These are phyloP conservation scores for Musa balbisiana DNA, from an alignment of 202 grass and related monocot genomes.

Conservation along the genomic window DNA sequence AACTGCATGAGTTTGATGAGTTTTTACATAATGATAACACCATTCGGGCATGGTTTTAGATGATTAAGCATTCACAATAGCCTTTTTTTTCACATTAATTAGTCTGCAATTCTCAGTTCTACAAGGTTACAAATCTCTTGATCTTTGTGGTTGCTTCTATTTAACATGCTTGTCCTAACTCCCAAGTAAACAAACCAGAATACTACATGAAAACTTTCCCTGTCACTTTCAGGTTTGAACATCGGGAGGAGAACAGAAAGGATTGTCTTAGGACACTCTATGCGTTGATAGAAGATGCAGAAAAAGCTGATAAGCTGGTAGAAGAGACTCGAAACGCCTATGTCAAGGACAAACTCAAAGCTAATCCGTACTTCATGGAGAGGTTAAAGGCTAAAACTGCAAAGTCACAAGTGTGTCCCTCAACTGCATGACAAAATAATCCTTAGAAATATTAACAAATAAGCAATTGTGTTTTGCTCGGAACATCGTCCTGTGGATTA, in stretches of 20 bases:
- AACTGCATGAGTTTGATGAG: too few relatives aligned
- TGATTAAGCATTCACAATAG: too few relatives aligned
- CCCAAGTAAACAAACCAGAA: not conserved
- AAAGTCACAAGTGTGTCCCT: constrained; percentile 38
- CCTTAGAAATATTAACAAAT: not conserved
- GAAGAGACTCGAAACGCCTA: constrained; percentile 51
- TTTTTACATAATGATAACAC: too few relatives aligned
- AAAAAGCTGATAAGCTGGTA: constrained; percentile 57
- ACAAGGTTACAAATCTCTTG: too few relatives aligned
- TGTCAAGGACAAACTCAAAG: constrained; percentile 60
- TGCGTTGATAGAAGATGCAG: constrained; percentile 56
- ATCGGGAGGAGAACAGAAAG: constrained; percentile 93
- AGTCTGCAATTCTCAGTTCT: too few relatives aligned
- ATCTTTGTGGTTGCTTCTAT: too few relatives aligned
- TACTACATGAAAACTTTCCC: not conserved
- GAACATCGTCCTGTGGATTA: not conserved
- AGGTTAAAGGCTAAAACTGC: constrained; percentile 52
- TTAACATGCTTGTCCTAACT: not conserved
- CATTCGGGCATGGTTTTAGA: too few relatives aligned
- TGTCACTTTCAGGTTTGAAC: constrained; percentile 46
- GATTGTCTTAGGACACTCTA: constrained; percentile 88
- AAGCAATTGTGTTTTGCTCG: not conserved
- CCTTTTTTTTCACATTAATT: too few relatives aligned
- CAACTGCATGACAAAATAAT: constrained; percentile 3
- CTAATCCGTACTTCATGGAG: constrained; percentile 74